phyloP scores from a whole-genome alignment of 2,329 filamentous ascomycete genomes.

The Shiraia sp. region DNA sequence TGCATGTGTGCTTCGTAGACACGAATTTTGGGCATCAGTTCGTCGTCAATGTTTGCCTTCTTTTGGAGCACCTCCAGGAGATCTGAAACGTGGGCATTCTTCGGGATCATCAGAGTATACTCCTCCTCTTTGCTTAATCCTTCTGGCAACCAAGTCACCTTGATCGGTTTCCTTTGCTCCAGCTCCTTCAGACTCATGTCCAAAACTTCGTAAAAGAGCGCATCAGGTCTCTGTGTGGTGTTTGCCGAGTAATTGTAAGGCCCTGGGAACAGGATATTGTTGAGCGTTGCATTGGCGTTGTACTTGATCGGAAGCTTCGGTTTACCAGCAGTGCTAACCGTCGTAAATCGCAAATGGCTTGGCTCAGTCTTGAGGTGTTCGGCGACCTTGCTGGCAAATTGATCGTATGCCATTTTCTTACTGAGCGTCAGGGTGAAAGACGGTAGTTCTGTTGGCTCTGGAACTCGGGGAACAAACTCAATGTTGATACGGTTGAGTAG shows the following conservation, averaged over 20 bases:
- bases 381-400: constrained; percentile 80
- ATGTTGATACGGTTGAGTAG: constrained; percentile 81
- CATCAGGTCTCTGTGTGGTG: constrained; percentile 70
- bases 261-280: constrained; percentile 75
- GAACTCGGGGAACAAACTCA: constrained; percentile 71
- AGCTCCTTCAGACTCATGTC: constrained; percentile 93
- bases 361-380: constrained; percentile 75
- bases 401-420: constrained; percentile 87
- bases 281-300: constrained; percentile 69
- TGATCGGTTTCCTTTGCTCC: constrained; percentile 87
- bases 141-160: constrained; percentile 82
- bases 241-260: constrained; percentile 70
- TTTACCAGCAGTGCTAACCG: constrained; percentile 78
- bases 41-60: constrained; percentile 78
- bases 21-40: constrained; percentile 72
- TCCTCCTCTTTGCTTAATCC: constrained; percentile 90
- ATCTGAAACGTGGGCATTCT: constrained; percentile 80
- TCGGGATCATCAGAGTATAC: constrained; percentile 82
- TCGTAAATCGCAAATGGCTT: constrained; percentile 90
- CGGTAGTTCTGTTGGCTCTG: constrained; percentile 60
- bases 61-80: constrained; percentile 75
- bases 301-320: constrained; percentile 80
- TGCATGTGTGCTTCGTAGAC: constrained; percentile 82
- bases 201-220: constrained; percentile 87
- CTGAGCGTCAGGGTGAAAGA: constrained; percentile 79